phyloP scores from a whole-genome alignment of 2,329 filamentous ascomycete genomes.

The Fusarium sp. region DNA sequence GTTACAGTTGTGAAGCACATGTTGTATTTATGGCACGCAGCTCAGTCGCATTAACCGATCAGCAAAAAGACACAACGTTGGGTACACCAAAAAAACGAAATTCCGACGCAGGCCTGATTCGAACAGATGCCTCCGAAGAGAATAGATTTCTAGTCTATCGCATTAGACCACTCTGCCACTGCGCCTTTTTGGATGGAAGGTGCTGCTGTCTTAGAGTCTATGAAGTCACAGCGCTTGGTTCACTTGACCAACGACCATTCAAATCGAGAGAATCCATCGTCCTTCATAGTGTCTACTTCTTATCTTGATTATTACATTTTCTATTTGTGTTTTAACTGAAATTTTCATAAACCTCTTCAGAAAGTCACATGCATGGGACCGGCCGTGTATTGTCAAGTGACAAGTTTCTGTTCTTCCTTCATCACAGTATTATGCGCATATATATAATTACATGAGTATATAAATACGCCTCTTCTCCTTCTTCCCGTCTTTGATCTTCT shows the following conservation, averaged over 20 bases:
- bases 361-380: neutral
- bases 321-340: neutral
- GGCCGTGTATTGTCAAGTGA: neutral
- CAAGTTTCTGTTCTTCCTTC: constrained; percentile 32
- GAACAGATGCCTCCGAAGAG: constrained; percentile 36
- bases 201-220: rapidly evolving
- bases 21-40: neutral
- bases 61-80: neutral
- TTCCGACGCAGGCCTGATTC: constrained; percentile 35
- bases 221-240: rapidly evolving
- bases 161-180: constrained; percentile 38
- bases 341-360: neutral
- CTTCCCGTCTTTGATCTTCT: neutral
- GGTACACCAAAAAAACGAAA: neutral
- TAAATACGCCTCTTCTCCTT: constrained; percentile 21
- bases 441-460: constrained; percentile 39
- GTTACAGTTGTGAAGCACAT: neutral
- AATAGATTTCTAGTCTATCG: constrained; percentile 39
- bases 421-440: constrained; percentile 36
- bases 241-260: neutral
- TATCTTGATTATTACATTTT: neutral
- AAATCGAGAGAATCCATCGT: neutral
- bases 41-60: neutral
- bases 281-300: neutral
- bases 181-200: constrained; percentile 6